Conservation (phyloP, 805 yeast genomes). For the Schwanniomyces pseudopolymorphus region DNA sequence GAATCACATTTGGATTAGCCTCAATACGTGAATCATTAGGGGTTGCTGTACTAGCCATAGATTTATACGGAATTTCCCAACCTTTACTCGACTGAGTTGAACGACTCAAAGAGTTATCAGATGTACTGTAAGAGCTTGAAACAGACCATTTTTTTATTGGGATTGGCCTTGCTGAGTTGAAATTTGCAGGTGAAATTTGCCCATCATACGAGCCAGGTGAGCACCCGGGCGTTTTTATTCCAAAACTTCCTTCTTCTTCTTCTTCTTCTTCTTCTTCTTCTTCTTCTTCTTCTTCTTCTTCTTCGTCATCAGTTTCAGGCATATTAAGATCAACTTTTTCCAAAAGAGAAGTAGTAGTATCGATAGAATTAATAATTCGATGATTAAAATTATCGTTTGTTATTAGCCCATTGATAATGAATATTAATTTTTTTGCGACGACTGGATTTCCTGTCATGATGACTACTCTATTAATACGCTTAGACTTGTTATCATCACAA, state of each 20-base stretch:
- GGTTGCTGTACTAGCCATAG: conserved; percentile 23
- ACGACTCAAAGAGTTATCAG: conserved; percentile 19
- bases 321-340: background rate
- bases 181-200: background rate
- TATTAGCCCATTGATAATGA: conserved; percentile 51
- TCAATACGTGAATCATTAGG: conserved; percentile 14
- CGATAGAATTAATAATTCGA: background rate
- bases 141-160: conserved; percentile 12
- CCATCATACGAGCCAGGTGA: background rate
- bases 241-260: background rate
- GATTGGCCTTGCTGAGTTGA: conserved; percentile 6
- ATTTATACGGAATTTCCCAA: conserved; percentile 47
- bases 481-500: conserved; percentile 17
- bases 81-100: conserved; percentile 37
- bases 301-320: background rate
- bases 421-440: conserved; percentile 58
- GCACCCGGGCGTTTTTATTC: background rate
- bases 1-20: conserved; percentile 16
- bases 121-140: conserved; percentile 15
- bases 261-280: background rate
- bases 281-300: background rate
- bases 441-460: conserved; percentile 60
- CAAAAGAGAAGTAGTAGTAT: background rate
- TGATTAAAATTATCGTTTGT: conserved; percentile 29
- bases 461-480: conserved; percentile 48